Percentiles rank a stretch among this genome's conserved stretches.
Evolutionary conservation across 2,329 filamentous ascomycete species (phyloP).

Genomic region (Colletotrichum coccodes): DNA sequence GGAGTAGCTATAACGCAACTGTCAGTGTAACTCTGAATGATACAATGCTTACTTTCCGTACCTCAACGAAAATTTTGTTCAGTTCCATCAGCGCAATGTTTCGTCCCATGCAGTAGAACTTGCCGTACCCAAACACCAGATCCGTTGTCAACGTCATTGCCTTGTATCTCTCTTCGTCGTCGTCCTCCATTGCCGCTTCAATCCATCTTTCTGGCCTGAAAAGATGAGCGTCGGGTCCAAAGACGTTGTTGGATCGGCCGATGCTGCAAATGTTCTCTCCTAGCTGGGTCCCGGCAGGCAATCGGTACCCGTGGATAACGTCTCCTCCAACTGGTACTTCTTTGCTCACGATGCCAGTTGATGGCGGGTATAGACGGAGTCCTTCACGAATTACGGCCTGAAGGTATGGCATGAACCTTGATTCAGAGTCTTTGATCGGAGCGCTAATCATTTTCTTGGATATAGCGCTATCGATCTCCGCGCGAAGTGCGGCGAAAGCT

Average conservation of each 20-base stretch:
- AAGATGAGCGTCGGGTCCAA: slow-evolving; percentile 54
- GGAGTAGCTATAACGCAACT: slow-evolving; percentile 31
- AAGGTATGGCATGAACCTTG: slow-evolving; percentile 52
- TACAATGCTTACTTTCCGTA: slow-evolving; percentile 40
- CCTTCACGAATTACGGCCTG: slow-evolving; percentile 64
- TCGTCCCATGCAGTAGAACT: slow-evolving; percentile 55
- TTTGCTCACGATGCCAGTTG: slow-evolving; percentile 60
- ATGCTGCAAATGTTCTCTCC: slow-evolving; percentile 53
- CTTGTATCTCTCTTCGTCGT: slow-evolving; percentile 40
- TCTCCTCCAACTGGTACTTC: slow-evolving; percentile 55
- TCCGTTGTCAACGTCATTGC: slow-evolving; percentile 50
- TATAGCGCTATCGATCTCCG: slow-evolving; percentile 55
- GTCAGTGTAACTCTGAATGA: accelerated
- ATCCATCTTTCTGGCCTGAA: slow-evolving; percentile 63
- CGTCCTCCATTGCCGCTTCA: slow-evolving; percentile 38
- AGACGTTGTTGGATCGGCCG: slow-evolving; percentile 49
- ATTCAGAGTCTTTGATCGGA: slow-evolving; percentile 47
- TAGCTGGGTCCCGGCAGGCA: slow-evolving; percentile 50
- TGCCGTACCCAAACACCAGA: slow-evolving; percentile 54
- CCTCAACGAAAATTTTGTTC: slow-evolving; percentile 55
- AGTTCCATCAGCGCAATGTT: slow-evolving; percentile 55
- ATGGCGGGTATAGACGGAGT: slow-evolving; percentile 59
- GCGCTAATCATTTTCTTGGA: slow-evolving; percentile 24
- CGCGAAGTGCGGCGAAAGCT: slow-evolving; percentile 55
- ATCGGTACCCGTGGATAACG: slow-evolving; percentile 44